phyloP scores from a whole-genome alignment of 2,329 filamentous ascomycete genomes.

The Bipolaris oryzae region DNA sequence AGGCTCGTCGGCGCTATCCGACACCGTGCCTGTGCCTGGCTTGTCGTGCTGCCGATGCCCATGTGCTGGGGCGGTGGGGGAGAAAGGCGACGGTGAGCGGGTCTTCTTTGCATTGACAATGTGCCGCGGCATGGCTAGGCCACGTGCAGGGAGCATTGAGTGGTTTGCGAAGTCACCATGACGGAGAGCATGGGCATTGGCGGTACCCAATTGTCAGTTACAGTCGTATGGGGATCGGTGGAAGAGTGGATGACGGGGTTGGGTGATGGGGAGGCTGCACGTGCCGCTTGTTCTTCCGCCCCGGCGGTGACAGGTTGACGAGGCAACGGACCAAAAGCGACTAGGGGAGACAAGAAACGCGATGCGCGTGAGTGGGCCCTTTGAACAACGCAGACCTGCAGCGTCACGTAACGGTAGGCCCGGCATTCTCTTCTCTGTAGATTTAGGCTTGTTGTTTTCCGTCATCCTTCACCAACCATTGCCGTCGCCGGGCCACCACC shows the following conservation, averaged over 20 bases:
- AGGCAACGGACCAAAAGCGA: constrained; percentile 27
- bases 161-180: background rate
- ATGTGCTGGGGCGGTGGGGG: background rate
- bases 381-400: constrained; percentile 32
- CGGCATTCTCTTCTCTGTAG: constrained; percentile 43
- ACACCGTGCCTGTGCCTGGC: background rate
- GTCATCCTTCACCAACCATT: constrained; percentile 18
- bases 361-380: constrained; percentile 22
- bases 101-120: background rate
- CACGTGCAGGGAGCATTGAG: background rate
- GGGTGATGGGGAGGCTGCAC: constrained; percentile 17
- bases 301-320: constrained; percentile 25
- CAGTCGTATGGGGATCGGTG: background rate
- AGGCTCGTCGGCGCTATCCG: constrained; percentile 6
- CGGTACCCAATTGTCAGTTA: background rate
- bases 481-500: constrained; percentile 19
- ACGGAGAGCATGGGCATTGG: background rate
- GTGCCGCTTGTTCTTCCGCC: constrained; percentile 19
- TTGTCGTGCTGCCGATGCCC: constrained; percentile 2
- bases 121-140: background rate
- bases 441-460: constrained; percentile 28
- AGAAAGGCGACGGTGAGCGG: background rate
- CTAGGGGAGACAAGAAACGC: constrained; percentile 33
- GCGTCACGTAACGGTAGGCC: constrained; percentile 35
- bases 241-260: background rate